Conservation (phyloP, 1,139 yeast genomes). For the Taphrina sp. region DNA sequence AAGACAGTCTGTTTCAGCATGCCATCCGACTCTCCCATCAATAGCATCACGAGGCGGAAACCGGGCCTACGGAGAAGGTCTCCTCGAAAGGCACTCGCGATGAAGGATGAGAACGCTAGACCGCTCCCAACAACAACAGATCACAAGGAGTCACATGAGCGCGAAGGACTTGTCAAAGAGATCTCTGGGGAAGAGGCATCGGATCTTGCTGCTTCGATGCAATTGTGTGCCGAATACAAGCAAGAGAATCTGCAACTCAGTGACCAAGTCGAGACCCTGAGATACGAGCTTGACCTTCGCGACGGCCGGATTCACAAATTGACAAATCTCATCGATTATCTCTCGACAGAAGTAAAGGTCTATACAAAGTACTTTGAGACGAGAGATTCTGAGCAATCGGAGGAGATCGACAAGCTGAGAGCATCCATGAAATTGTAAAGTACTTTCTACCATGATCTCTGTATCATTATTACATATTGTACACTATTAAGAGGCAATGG, state of each 20-base stretch:
- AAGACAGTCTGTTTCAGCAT: constrained; percentile 18
- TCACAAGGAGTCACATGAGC: too few relatives aligned
- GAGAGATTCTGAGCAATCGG: too few relatives aligned
- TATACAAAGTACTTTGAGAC: too few relatives aligned
- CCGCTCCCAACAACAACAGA: neutral
- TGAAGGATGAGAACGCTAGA: constrained; percentile 14
- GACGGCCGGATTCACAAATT: constrained; percentile 9
- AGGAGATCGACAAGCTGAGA: too few relatives aligned
- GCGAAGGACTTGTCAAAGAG: neutral
- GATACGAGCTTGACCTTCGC: constrained; percentile 1
- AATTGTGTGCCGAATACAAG: neutral
- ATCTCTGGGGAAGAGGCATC: neutral
- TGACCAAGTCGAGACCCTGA: neutral
- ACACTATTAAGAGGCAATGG: too few relatives aligned
- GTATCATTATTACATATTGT: too few relatives aligned
- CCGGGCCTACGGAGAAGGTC: neutral
- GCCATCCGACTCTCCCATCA: neutral
- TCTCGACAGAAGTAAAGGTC: constrained; percentile 22
- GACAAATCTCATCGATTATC: constrained; percentile 11
- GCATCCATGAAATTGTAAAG: too few relatives aligned
- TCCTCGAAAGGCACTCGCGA: constrained; percentile 17
- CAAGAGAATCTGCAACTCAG: neutral
- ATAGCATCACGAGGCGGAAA: constrained; percentile 1
- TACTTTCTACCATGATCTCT: too few relatives aligned
- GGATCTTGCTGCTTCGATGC: neutral